Conservation (phyloP, 768 basidiomycete genomes). For the Leccinum uliginosum region DNA sequence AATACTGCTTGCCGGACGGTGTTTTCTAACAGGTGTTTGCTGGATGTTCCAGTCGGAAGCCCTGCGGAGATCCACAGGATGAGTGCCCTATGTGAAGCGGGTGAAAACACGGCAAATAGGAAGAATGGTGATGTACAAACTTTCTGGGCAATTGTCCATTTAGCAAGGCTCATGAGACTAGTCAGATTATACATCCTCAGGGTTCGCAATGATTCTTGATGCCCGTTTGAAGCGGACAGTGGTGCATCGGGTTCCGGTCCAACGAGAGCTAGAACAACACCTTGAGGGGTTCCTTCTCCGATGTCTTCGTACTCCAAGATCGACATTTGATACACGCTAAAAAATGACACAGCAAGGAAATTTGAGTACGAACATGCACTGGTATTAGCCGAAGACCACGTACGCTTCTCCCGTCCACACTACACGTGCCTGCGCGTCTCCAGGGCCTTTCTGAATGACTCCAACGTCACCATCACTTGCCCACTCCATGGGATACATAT, state of each 20-base stretch:
- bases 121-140: slow-evolving; percentile 32
- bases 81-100: slow-evolving; percentile 40
- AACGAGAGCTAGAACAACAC: slow-evolving; percentile 74
- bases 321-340: slow-evolving; percentile 73
- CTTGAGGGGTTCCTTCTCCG: slow-evolving; percentile 58
- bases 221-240: slow-evolving; percentile 33
- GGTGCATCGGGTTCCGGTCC: slow-evolving; percentile 54
- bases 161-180: slow-evolving; percentile 69
- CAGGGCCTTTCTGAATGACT: slow-evolving; percentile 52
- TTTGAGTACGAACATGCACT: background rate
- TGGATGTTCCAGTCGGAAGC: slow-evolving; percentile 50
- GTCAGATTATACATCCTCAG: slow-evolving; percentile 82
- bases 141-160: slow-evolving; percentile 68
- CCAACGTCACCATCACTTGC: slow-evolving; percentile 38
- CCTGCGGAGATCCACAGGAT: slow-evolving; percentile 57
- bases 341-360: background rate
- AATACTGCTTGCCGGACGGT: slow-evolving; percentile 53
- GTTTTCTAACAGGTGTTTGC: slow-evolving; percentile 41
- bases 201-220: slow-evolving; percentile 50
- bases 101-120: slow-evolving; percentile 6
- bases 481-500: slow-evolving; percentile 78
- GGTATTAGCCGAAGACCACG: slow-evolving; percentile 17
- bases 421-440: slow-evolving; percentile 60
- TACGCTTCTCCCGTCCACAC: slow-evolving; percentile 82
- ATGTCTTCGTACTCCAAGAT: slow-evolving; percentile 60